Evolutionary conservation across 2,329 filamentous ascomycete species (phyloP).

Genomic region (Claviceps capensis): DNA sequence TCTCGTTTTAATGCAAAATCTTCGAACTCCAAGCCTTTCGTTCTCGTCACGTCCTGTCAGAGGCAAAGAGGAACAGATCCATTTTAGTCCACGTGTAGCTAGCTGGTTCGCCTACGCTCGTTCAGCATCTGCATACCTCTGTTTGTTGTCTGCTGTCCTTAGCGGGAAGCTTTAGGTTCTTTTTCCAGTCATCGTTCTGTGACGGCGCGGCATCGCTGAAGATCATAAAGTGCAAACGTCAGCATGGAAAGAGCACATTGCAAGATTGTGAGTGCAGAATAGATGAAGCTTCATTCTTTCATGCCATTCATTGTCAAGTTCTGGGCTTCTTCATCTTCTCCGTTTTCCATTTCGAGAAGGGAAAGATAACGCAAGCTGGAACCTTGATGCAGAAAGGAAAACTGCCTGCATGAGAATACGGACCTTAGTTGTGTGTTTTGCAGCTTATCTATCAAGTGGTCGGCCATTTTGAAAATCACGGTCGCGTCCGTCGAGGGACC

Average conservation of each 20-base stretch:
- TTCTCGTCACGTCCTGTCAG: slow-evolving; percentile 87
- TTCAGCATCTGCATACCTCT: slow-evolving; percentile 38
- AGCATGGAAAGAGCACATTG: not conserved
- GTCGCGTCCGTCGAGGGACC: slow-evolving; percentile 15
- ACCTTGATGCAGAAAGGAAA: not conserved
- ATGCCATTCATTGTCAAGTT: not conserved
- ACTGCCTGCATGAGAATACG: slow-evolving; percentile 8
- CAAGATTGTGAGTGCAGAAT: not conserved
- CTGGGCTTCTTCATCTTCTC: not conserved
- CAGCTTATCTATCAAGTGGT: slow-evolving; percentile 32
- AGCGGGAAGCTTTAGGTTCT: slow-evolving; percentile 54
- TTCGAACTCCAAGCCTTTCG: slow-evolving; percentile 94
- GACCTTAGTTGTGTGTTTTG: slow-evolving; percentile 28
- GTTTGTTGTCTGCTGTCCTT: slow-evolving; percentile 72
- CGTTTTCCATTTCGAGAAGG: not conserved
- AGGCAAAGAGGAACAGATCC: slow-evolving; percentile 4
- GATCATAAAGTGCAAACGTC: not conserved
- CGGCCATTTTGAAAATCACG: slow-evolving; percentile 24
- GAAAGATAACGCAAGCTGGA: not conserved
- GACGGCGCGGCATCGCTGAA: slow-evolving; percentile 33
- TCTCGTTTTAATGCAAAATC: slow-evolving; percentile 92
- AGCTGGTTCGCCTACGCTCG: not conserved
- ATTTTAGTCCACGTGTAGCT: slow-evolving; percentile 7
- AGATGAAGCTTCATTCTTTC: not conserved
- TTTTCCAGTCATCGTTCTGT: slow-evolving; percentile 54